phyloP scores from a whole-genome alignment of 2,329 filamentous ascomycete species.

The Scytalidium sp. region DNA sequence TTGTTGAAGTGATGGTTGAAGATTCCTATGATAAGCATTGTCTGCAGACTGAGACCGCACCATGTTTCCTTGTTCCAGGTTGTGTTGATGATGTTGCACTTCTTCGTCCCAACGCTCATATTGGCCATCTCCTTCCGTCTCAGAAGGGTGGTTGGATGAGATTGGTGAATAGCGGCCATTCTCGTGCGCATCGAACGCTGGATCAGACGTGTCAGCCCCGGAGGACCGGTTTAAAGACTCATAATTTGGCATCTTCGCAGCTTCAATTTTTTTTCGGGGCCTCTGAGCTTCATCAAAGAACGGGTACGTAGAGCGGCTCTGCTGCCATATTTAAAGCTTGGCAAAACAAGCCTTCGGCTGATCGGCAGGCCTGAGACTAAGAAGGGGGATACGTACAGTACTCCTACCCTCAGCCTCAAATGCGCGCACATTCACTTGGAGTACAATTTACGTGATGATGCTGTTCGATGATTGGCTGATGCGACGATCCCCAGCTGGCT shows the following conservation, averaged over 20 bases:
- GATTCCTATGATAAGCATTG: neutral
- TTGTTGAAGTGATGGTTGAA: neutral
- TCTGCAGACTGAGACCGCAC: neutral
- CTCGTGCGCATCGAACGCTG: neutral
- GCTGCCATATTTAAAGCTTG: neutral
- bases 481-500: no score
- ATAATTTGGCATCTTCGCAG: neutral
- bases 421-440: no score
- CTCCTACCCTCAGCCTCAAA: no score
- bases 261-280: neutral
- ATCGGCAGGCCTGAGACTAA: no score
- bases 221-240: neutral
- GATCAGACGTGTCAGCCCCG: neutral
- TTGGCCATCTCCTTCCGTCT: neutral
- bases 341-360: no score
- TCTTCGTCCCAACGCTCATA: neutral
- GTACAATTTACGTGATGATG: no score
- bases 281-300: neutral
- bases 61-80: neutral
- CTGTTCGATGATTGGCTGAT: no score
- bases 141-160: neutral
- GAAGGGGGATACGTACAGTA: no score
- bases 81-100: neutral
- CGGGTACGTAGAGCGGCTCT: neutral
- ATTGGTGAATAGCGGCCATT: neutral